Evolutionary conservation across 2,329 filamentous ascomycete species (phyloP), one percentile per base, ranked within the genome.

Genomic region (Aspergillus sp.): DNA sequence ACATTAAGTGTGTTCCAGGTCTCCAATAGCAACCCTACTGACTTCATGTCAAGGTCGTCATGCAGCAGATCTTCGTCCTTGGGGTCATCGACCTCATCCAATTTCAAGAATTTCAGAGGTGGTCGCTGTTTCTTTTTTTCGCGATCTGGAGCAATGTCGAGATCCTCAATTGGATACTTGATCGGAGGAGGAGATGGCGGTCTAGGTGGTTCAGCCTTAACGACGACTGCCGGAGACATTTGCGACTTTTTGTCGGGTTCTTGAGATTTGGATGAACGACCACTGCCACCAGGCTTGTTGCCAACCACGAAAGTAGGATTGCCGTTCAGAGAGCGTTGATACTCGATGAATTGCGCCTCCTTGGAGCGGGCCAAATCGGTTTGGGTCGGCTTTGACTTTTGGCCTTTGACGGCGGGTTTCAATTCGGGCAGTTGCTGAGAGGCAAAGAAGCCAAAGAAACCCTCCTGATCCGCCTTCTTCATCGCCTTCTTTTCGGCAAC

Each of bases 1-100:
- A 99, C 93, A 64, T 97, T 99, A 31, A 99, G 80, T 0, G 92
- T 97, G 63, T 97, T 91, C 94, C 94, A 99, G 0, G 89, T 90
- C 72, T 97, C 93, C 20, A 99, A 75, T 14, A 97, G 76, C 2
- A 85, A 81, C 0, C 92, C 91, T n/a, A 97, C 84, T 3, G 91
- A 93, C 62, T 88, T 85, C 84, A 93, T 94, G 17, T 86, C 76
- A 49, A 97, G 85, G 36, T 67, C 61, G 50, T 66, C 64, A n/a
- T 64, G 65, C 59, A 76, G 73, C 14, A 77, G 69, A n/a, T 75
- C 69, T 50, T 71, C 73, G 38, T 76, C 73, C 16, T 78, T 75
- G 11, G 77, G 67, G 5, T 79, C 71, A 41, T 81, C 75, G 1
- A 83, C 80, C 9, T 82, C 80, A 52, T 91, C 82, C 48, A 79